phyloP scores from a whole-genome alignment of 305 asterid species.

The Fraxinus velutina region DNA sequence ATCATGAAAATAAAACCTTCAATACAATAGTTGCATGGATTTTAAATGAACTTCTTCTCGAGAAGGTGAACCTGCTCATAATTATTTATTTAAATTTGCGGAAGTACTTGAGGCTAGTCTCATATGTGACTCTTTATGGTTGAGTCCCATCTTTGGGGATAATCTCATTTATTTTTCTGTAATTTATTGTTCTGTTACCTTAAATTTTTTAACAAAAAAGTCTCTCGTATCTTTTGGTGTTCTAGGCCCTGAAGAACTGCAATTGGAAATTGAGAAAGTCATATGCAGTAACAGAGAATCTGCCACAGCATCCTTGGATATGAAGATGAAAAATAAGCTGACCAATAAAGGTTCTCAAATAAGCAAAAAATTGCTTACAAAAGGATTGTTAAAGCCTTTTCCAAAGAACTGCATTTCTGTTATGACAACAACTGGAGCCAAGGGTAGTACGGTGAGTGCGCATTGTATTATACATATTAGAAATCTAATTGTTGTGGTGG shows the following conservation, averaged over 20 bases:
- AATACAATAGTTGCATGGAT: neutral
- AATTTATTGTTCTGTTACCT: neutral
- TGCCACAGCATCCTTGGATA: constrained; percentile 76
- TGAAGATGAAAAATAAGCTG: constrained; percentile 88
- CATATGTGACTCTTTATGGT: neutral
- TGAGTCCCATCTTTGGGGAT: constrained; percentile 4
- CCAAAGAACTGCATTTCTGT: constrained; percentile 90
- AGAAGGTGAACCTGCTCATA: neutral
- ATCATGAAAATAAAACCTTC: neutral
- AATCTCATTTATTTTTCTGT: neutral
- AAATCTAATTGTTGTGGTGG: neutral
- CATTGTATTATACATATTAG: neutral
- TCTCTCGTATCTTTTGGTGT: constrained; percentile 24
- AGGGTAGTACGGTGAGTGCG: constrained; percentile 93
- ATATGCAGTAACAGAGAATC: constrained; percentile 65
- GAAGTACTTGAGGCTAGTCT: neutral
- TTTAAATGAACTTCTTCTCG: neutral
- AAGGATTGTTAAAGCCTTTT: constrained; percentile 76
- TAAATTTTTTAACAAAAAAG: neutral
- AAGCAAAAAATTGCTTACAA: constrained; percentile 70
- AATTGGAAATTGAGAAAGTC: constrained; percentile 80
- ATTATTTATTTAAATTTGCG: neutral
- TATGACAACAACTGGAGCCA: constrained; percentile 96
- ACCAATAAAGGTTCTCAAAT: constrained; percentile 72
- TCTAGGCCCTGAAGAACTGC: constrained; percentile 82